Percentiles rank a stretch among this genome's conserved stretches.
These are phyloP conservation scores for Tremella mesenterica DNA, from an alignment of 768 basidiomycete genomes.

Conservation along the genomic window DNA sequence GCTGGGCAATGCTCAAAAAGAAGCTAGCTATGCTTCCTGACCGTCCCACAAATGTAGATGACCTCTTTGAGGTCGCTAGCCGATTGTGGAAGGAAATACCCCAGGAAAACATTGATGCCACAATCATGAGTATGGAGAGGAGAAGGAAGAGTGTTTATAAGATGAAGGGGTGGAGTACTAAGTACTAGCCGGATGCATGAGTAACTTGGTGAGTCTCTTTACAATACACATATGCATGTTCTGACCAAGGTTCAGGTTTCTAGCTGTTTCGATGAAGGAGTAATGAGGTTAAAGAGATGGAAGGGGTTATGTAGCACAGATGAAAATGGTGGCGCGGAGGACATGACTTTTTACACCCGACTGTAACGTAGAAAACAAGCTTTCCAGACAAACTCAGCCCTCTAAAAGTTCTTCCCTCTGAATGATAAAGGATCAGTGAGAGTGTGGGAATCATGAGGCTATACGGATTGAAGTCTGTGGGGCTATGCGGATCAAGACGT, in stretches of 20 bases:
- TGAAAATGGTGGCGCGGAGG: too few species aligned
- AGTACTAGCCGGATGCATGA: background rate
- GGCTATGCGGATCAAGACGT: too few species aligned
- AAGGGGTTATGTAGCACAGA: too few species aligned
- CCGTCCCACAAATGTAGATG: conserved; percentile 1
- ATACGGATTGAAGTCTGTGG: too few species aligned
- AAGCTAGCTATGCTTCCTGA: background rate
- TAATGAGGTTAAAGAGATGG: too few species aligned
- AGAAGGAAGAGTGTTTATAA: conserved; percentile 3
- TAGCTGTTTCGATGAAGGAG: background rate
- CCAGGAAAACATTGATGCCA: conserved; percentile 5
- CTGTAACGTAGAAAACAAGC: too few species aligned
- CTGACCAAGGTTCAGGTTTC: background rate
- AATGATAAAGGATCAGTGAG: too few species aligned
- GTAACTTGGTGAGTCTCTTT: background rate
- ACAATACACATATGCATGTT: background rate
- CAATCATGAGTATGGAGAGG: conserved; percentile 7
- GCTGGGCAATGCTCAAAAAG: conserved; percentile 6
- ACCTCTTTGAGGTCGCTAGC: conserved; percentile 1
- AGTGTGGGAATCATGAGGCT: too few species aligned
- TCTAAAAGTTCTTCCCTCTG: too few species aligned
- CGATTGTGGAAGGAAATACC: conserved; percentile 7
- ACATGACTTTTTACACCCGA: too few species aligned
- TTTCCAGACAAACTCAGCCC: too few species aligned
- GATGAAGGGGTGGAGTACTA: conserved; percentile 3